Evolutionary conservation across 805 yeast genomes (phyloP), one percentile per base, ranked within the genome.

Genomic region (Priceomyces carsonii): DNA sequence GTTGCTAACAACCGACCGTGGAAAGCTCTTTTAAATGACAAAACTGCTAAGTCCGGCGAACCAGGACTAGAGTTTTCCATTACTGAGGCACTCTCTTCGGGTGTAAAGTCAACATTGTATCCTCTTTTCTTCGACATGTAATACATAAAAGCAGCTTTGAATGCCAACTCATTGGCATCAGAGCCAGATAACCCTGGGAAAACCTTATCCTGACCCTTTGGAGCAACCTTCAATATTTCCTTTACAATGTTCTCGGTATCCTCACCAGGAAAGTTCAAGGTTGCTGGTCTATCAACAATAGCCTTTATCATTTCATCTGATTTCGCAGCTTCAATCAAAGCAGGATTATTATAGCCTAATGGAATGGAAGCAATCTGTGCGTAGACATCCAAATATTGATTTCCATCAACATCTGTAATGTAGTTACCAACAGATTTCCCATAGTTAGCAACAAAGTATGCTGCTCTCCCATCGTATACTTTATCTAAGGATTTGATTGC

Each of bases 1-100:
- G 95, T 77, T 16, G 96, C 98, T 67, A 90, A 88, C 45, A 89
- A 67, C 66, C 98, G 80, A 46, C 98, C 98, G 60, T 90, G 98
- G 85, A 90, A 91, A 19, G 93, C 93, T 47, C 79, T 75, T 62
- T 81, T 80, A 67, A 90, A 90, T 4, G 96, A 88, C 47, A 91
- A 57, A 43, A 90, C 84, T 33, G 95, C 88, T 49, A 85, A 64
- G 23, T 84, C 85, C 22, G 96, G 95, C 31, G 95, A 76, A 39
- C 96, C 96, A 34, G 98, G 98, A 18, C 86, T 75, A 49, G 73
- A 67, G 62, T 88, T 88, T 45, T 74, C 66, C 97, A 90, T 90
- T 39, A 82, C 82, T 3, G 90, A 66, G 13, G 49, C 60, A 58
- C 77, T 74, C 64, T 90, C 97, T 55, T 82, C 87, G 8, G 59